Base-by-base conservation (phyloP, 805 yeast genomes). In the Saturnispora kantuleensis region DNA sequence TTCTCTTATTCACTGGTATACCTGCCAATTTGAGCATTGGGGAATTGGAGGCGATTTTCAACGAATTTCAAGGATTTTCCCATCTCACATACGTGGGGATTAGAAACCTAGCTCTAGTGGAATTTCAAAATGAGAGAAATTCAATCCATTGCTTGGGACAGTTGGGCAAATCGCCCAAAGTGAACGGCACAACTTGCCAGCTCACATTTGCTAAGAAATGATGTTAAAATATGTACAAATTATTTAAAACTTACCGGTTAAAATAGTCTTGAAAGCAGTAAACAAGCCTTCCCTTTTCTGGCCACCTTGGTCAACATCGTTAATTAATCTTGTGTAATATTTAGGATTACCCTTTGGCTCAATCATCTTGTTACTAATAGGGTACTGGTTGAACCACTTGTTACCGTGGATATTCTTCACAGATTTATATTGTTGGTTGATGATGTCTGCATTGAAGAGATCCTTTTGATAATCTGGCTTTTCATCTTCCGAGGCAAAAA, bases 281-380 rank as follows among this genome's bases (percentile, higher is more conserved):
- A 74, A 59, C 42, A 81, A 61, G 12, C 75, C 72, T 62, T 84
- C 95, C 60, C 76, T 80, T 56, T 74, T 72, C 55, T 80, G 79
- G 18, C 90, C 89, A 39, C 68, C 68, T 15, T 55, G 55, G 47
- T 72, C 69, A 35, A 88, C 73, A 59, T 86, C 95, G 26, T 72
- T 69, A 63, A 81, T 52, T 43, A 88, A 69, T 56, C 93, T 72
- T 35, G 70, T 74, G 56, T 88, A 88, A 58, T 88, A 88, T 39
- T 71, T 62, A 2, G 95, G 87, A 62, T 86, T 84, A 2, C 96
- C 96, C 55, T 81, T 79, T n/a, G 97, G 97, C 52, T 63, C 69
- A 55, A 76, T 63, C 51, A 88, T 63, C 57, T 82, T 82, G 37
- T 77, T 82, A 45, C 79, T 79, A 31, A 79, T 71, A 49, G 73